Conservation (phyloP, 1,284 basidiomycete genomes). For the Lentinula novae-zelandiae region DNA sequence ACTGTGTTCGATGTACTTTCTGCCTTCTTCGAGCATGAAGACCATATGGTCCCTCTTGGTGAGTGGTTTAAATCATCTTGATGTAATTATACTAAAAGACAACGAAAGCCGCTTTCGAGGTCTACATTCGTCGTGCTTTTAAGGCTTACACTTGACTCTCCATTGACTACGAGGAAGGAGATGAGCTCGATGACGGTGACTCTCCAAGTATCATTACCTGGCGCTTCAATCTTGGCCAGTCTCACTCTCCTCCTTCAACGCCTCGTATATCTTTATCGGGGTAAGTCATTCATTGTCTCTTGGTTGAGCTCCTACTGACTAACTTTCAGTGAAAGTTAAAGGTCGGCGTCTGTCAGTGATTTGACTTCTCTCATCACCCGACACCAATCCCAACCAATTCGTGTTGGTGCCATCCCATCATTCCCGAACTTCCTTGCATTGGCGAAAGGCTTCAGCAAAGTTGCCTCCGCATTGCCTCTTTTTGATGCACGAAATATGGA, state of each 20-base stretch:
- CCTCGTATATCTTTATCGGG: constrained; percentile 63
- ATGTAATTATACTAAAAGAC: constrained; percentile 12
- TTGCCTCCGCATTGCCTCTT: constrained; percentile 62
- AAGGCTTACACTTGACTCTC: constrained; percentile 91
- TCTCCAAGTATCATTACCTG: constrained; percentile 81
- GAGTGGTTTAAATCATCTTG: constrained; percentile 21
- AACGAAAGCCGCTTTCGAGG: constrained; percentile 83
- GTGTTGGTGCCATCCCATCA: constrained; percentile 86
- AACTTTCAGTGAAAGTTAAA: constrained; percentile 34
- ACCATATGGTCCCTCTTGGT: constrained; percentile 84
- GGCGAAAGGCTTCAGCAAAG: constrained; percentile 70
- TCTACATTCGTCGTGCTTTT: constrained; percentile 95
- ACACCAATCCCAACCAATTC: constrained; percentile 81
- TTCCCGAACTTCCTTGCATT: constrained; percentile 78
- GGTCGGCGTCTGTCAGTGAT: constrained; percentile 90
- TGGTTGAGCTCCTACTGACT: background rate
- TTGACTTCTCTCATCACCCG: constrained; percentile 85
- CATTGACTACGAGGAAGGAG: constrained; percentile 91
- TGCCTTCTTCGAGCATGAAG: constrained; percentile 88
- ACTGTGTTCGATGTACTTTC: constrained; percentile 97
- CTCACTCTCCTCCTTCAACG: constrained; percentile 81
- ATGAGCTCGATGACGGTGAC: constrained; percentile 75
- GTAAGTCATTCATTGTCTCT: constrained; percentile 36
- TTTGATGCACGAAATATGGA: constrained; percentile 67
- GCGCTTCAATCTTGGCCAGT: constrained; percentile 90